phyloP scores from a whole-genome alignment of 352 stramenopile species.

The Plasmopara halstedii region DNA sequence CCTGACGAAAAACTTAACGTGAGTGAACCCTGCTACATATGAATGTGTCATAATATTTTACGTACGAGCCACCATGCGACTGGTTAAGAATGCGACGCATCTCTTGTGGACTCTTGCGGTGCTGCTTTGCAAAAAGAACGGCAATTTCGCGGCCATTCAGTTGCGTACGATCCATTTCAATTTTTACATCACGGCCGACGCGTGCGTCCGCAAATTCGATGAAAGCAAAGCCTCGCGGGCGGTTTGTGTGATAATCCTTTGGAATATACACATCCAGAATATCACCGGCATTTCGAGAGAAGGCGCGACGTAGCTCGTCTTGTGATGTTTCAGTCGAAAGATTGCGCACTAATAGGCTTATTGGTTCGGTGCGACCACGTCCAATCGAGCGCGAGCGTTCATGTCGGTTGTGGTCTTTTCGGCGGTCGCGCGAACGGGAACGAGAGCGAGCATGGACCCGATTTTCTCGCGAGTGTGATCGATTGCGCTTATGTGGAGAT shows the following conservation, averaged over 20 bases:
- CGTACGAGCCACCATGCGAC: constrained; percentile 13
- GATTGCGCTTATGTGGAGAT: constrained; percentile 24
- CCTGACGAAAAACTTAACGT: background rate
- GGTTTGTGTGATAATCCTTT: constrained; percentile 46
- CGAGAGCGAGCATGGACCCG: constrained; percentile 21
- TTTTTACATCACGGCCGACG: constrained; percentile 63
- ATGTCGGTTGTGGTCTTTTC: constrained; percentile 10
- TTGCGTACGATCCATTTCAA: constrained; percentile 60
- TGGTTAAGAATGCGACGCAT: constrained; percentile 43
- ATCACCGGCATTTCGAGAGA: constrained; percentile 38
- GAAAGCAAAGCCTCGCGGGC: constrained; percentile 74
- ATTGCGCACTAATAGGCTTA: constrained; percentile 51
- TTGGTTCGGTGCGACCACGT: constrained; percentile 13
- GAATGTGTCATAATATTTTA: background rate
- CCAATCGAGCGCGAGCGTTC: constrained; percentile 27
- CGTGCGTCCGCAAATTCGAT: constrained; percentile 65
- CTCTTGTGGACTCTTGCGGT: constrained; percentile 67
- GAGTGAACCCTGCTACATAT: background rate
- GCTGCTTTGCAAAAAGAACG: constrained; percentile 71
- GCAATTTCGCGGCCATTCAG: constrained; percentile 66
- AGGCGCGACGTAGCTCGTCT: constrained; percentile 40
- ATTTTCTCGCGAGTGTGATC: constrained; percentile 28
- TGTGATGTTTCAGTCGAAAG: constrained; percentile 24
- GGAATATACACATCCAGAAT: constrained; percentile 64
- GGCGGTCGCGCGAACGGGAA: constrained; percentile 25